Evolutionary conservation across 768 basidiomycete genomes (phyloP).

Genomic region (Termitomyces sp.): DNA sequence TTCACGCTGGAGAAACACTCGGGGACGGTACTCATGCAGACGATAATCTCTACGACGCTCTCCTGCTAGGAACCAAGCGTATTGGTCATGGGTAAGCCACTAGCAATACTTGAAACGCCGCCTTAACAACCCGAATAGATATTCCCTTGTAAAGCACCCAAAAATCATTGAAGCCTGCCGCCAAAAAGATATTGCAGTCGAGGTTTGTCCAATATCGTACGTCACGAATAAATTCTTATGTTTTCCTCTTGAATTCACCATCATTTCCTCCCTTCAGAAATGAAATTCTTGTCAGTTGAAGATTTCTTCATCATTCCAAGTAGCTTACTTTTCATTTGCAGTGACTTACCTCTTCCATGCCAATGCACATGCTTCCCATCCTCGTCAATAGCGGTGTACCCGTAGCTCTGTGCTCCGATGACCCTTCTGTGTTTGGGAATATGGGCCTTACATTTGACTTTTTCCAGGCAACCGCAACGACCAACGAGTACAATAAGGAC

Average conservation of each 20-base stretch:
- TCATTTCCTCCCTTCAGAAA: conserved; percentile 47
- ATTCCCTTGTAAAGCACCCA: conserved; percentile 75
- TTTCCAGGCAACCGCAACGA: conserved; percentile 50
- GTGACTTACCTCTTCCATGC: conserved; percentile 77
- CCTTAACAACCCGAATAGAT: conserved; percentile 33
- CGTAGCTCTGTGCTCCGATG: conserved; percentile 70
- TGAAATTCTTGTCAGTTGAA: conserved; percentile 55
- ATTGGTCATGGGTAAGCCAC: conserved; percentile 72
- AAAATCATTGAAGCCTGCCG: conserved; percentile 65
- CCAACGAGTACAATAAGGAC: not conserved
- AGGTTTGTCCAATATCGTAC: conserved; percentile 81
- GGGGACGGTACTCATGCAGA: conserved; percentile 74
- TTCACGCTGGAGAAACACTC: conserved; percentile 79
- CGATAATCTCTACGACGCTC: conserved; percentile 73
- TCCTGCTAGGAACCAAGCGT: conserved; percentile 72
- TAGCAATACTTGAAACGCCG: not conserved
- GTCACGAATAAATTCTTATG: conserved; percentile 19
- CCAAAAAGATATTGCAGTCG: conserved; percentile 59
- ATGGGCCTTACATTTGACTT: conserved; percentile 78
- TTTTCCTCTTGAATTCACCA: not conserved
- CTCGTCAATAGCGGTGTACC: conserved; percentile 71
- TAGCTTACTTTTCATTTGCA: conserved; percentile 20
- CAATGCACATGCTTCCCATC: conserved; percentile 73
- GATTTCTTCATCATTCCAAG: not conserved
- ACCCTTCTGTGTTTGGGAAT: conserved; percentile 74